These are phyloP conservation scores for Vanrija humicola DNA, from an alignment of 1,284 basidiomycete species.

Conservation along the genomic window DNA sequence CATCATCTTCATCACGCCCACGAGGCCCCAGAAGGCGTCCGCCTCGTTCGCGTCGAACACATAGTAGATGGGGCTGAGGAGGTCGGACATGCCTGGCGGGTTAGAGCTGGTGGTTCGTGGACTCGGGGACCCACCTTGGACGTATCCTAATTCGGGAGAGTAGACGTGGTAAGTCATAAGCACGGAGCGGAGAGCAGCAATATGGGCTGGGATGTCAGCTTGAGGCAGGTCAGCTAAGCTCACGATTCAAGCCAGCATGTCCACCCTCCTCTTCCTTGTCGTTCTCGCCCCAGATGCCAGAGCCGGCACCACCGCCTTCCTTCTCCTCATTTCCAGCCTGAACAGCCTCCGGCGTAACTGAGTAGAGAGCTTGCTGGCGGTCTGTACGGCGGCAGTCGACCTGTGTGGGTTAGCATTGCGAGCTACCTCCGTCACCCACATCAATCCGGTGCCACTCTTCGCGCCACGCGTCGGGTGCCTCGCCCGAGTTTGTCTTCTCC, in stretches of 20 bases:
- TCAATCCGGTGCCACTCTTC: slow-evolving; percentile 52
- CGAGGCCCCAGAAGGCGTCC: slow-evolving; percentile 92
- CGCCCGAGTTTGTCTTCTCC: slow-evolving; percentile 28
- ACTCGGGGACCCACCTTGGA: slow-evolving; percentile 20
- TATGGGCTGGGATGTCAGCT: slow-evolving; percentile 32
- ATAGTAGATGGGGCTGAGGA: slow-evolving; percentile 89
- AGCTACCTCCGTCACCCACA: slow-evolving; percentile 29
- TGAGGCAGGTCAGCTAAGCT: slow-evolving; percentile 1
- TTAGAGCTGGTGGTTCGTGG: neutral
- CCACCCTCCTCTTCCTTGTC: slow-evolving; percentile 67
- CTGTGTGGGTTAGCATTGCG: slow-evolving; percentile 49
- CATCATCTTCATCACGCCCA: slow-evolving; percentile 91
- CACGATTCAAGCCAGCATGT: slow-evolving; percentile 69
- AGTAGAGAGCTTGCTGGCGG: slow-evolving; percentile 80
- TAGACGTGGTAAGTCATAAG: slow-evolving; percentile 91
- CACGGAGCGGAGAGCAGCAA: slow-evolving; percentile 53
- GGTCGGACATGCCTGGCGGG: slow-evolving; percentile 89
- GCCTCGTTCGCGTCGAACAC: slow-evolving; percentile 85
- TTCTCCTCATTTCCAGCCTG: slow-evolving; percentile 35
- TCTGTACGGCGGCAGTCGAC: slow-evolving; percentile 98
- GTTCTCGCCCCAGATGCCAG: slow-evolving; percentile 22
- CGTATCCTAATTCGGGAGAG: slow-evolving; percentile 71
- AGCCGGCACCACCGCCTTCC: slow-evolving; percentile 35
- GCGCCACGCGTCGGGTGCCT: slow-evolving; percentile 40
- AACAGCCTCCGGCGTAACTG: slow-evolving; percentile 50